Conservation (phyloP, 805 yeast species). For the Candida succiphila region DNA sequence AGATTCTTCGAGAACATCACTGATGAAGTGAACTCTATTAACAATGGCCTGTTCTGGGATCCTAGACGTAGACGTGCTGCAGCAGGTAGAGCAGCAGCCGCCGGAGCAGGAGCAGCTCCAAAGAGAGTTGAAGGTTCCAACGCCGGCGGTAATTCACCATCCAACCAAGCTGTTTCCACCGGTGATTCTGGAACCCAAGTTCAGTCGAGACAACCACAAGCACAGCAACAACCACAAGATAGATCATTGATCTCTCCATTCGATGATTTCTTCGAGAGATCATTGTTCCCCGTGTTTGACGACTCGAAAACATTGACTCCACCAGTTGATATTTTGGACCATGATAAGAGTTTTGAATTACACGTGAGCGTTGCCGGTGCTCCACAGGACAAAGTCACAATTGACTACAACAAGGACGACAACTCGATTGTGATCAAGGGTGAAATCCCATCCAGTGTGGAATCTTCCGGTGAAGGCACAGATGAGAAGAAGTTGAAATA, state of each 20-base stretch:
- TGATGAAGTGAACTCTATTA: slow-evolving; percentile 30
- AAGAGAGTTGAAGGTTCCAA: too few species aligned
- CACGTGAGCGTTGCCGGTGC: slow-evolving; percentile 41
- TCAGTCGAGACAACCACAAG: too few species aligned
- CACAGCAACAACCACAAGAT: too few species aligned
- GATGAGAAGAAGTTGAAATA: slow-evolving; percentile 2
- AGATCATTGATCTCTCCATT: too few species aligned
- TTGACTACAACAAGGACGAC: slow-evolving; percentile 36
- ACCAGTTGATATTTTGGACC: slow-evolving; percentile 37
- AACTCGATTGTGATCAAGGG: slow-evolving; percentile 35
- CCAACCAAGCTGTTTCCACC: too few species aligned
- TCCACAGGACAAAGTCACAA: slow-evolving; percentile 28
- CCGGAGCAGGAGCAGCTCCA: too few species aligned
- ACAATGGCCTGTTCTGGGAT: slow-evolving; percentile 18
- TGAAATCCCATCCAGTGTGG: slow-evolving; percentile 20
- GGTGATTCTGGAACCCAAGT: too few species aligned
- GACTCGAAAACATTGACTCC: too few species aligned
- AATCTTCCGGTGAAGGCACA: not conserved
- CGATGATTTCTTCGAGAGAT: slow-evolving; percentile 15
- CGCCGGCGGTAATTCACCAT: too few species aligned
- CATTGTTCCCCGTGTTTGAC: slow-evolving; percentile 11
- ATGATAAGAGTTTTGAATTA: slow-evolving; percentile 29
- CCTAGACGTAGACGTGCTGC: not conserved
- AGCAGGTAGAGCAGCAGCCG: not conserved
- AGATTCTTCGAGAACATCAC: slow-evolving; percentile 32